These are phyloP conservation scores for Neospermospora avenae DNA, from an alignment of 2,329 filamentous ascomycete species.

Conservation along the genomic window DNA sequence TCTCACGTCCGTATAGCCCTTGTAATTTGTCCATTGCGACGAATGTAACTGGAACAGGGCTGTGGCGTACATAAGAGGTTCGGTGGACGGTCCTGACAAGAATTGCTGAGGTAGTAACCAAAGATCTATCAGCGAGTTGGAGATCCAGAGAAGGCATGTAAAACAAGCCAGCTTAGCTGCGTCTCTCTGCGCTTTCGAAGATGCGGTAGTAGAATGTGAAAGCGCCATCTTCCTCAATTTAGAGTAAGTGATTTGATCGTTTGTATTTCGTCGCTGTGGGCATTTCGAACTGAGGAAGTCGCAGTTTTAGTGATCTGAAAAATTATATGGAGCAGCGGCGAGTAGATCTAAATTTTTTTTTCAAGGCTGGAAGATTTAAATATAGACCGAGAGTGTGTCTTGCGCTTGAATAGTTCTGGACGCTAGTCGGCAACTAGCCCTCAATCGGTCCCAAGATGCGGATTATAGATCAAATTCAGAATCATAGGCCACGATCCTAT, in stretches of 20 bases:
- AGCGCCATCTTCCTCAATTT: neutral
- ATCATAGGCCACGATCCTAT: neutral
- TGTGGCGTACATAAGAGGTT: neutral
- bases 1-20: neutral
- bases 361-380: too few relatives aligned
- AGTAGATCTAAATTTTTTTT: too few relatives aligned
- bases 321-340: too few relatives aligned
- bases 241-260: neutral
- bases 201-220: neutral
- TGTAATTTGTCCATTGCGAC: neutral
- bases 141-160: neutral
- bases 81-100: neutral
- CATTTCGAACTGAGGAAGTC: neutral
- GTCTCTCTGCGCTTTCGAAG: neutral
- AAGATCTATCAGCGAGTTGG: neutral
- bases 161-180: neutral
- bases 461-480: neutral
- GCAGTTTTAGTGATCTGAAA: too few relatives aligned
- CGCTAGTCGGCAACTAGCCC: neutral
- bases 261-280: too few relatives aligned
- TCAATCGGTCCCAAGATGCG: neutral
- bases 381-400: too few relatives aligned
- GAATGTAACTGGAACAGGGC: neutral
- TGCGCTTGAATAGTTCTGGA: too few relatives aligned
- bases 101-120: neutral